phyloP scores from a whole-genome alignment of 805 yeast species.

The Saturnispora galanensis region DNA sequence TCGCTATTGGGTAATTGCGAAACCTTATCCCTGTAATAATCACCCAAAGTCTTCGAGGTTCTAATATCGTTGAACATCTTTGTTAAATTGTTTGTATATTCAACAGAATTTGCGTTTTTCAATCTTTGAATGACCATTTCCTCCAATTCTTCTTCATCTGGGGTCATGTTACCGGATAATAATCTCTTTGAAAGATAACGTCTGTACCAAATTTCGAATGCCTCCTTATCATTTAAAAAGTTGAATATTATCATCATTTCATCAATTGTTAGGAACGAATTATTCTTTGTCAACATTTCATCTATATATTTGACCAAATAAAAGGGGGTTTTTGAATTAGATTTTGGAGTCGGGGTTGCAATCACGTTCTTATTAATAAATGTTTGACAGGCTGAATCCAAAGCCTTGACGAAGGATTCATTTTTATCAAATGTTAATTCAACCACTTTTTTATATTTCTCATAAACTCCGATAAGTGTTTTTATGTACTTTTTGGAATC shows the following conservation, averaged over 20 bases:
- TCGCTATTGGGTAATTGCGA: constrained; percentile 9
- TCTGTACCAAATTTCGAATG: constrained; percentile 88
- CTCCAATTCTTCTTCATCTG: constrained; percentile 79
- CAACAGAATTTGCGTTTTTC: constrained; percentile 82
- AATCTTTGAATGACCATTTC: constrained; percentile 75
- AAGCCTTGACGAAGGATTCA: constrained; percentile 71
- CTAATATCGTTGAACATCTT: constrained; percentile 94
- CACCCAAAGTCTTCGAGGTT: constrained; percentile 66
- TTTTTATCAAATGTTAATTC: constrained; percentile 59
- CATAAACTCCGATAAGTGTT: constrained; percentile 61
- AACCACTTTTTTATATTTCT: constrained; percentile 57
- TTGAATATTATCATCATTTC: constrained; percentile 82
- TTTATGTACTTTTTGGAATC: constrained; percentile 77
- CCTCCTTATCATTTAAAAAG: constrained; percentile 87
- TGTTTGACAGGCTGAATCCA: constrained; percentile 79
- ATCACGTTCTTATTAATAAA: constrained; percentile 77
- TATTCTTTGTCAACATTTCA: constrained; percentile 66
- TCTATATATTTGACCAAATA: constrained; percentile 85
- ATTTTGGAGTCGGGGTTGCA: constrained; percentile 56
- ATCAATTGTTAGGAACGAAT: constrained; percentile 68
- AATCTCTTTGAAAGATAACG: constrained; percentile 81
- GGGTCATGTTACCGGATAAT: constrained; percentile 62
- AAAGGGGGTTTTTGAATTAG: constrained; percentile 80
- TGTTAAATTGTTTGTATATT: constrained; percentile 87
- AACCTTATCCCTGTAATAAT: constrained; percentile 22